phyloP scores from a whole-genome alignment of 768 basidiomycete species.

The Collybia sp. region DNA sequence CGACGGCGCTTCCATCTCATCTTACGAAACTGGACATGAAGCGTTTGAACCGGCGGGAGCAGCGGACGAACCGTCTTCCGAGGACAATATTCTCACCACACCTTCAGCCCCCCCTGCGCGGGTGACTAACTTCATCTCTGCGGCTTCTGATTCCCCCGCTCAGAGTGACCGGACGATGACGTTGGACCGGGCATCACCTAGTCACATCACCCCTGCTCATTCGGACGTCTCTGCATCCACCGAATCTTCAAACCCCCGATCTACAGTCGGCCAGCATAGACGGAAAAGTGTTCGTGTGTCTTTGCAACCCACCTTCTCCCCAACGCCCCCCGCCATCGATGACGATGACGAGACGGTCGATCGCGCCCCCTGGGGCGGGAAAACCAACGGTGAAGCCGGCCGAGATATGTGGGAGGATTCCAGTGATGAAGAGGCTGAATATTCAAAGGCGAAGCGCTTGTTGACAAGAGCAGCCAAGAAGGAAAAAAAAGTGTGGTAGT shows the following conservation, averaged over 20 bases:
- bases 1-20: constrained; percentile 48
- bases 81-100: constrained; percentile 2
- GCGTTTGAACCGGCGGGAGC: constrained; percentile 35
- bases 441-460: constrained; percentile 50
- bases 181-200: constrained; percentile 7
- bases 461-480: constrained; percentile 42
- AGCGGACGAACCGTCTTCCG: constrained; percentile 14
- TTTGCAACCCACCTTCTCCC: constrained; percentile 69
- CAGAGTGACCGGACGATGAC: not conserved
- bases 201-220: constrained; percentile 3
- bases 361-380: constrained; percentile 12
- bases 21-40: constrained; percentile 67
- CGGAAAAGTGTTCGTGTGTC: constrained; percentile 79
- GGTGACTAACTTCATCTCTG: not conserved
- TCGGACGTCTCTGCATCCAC: constrained; percentile 5
- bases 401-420: constrained; percentile 68
- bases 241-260: too few relatives aligned
- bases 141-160: not conserved
- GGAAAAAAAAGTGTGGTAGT: constrained; percentile 21
- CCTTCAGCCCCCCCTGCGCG: constrained; percentile 12
- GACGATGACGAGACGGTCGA: constrained; percentile 38
- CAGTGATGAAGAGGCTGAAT: constrained; percentile 71
- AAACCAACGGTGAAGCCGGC: constrained; percentile 8
- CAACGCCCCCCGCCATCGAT: constrained; percentile 61
- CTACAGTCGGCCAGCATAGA: constrained; percentile 19